Percentiles rank a stretch among this genome's conserved stretches.
Evolutionary conservation across 192 early-diverging fungal species (phyloP).

Genomic region (Pecoramyces ruminantium): DNA sequence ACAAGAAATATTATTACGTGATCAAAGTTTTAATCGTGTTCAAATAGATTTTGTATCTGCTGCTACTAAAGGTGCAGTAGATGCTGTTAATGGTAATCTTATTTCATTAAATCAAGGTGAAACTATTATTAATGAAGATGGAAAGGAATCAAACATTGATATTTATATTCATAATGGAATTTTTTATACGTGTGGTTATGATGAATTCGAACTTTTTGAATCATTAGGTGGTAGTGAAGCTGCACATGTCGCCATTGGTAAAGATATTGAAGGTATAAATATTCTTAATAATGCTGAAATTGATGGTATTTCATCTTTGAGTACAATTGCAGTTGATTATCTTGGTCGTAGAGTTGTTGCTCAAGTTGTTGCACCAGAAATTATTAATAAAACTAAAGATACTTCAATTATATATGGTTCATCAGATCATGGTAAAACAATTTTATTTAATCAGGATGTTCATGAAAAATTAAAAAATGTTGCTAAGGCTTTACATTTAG

Average conservation of each 20-base stretch:
- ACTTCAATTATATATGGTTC: conserved; percentile 68
- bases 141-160: background rate
- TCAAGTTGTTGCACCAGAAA: conserved; percentile 83
- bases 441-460: conserved; percentile 54
- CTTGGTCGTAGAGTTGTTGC: conserved; percentile 78
- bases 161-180: conserved; percentile 92
- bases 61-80: conserved; percentile 55
- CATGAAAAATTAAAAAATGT: conserved; percentile 49
- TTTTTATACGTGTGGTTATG: conserved; percentile 79
- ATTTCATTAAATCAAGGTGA: conserved; percentile 63
- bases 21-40: conserved; percentile 63
- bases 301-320: conserved; percentile 72
- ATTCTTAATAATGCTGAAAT: conserved; percentile 53
- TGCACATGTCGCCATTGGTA: conserved; percentile 79
- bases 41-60: conserved; percentile 87
- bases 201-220: conserved; percentile 70
- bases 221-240: conserved; percentile 72
- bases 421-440: conserved; percentile 62
- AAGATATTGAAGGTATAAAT: conserved; percentile 83
- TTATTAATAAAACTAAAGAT: conserved; percentile 14
- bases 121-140: conserved; percentile 41
- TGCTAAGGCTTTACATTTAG: conserved; percentile 63
- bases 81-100: conserved; percentile 64
- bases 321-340: conserved; percentile 83
- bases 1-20: conserved; percentile 71